Conservation (phyloP, 805 yeast species). For the Sugiyamaella valdiviana region DNA sequence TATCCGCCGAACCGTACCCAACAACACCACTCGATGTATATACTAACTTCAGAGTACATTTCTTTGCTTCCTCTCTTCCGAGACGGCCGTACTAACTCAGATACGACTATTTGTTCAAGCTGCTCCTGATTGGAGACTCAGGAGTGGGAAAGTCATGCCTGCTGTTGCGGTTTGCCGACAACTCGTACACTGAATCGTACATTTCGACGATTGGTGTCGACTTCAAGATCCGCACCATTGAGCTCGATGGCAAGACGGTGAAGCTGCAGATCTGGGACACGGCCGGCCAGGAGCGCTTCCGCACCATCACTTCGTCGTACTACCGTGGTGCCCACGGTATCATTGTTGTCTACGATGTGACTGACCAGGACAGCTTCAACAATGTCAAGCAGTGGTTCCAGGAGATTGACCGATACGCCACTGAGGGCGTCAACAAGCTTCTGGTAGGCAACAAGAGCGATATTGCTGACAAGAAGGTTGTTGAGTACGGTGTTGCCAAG, state of each 20-base stretch:
- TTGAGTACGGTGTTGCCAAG: slow-evolving; percentile 91
- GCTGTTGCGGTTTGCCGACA: slow-evolving; percentile 91
- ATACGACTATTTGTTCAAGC: slow-evolving; percentile 95
- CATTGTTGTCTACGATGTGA: slow-evolving; percentile 94
- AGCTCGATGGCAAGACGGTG: slow-evolving; percentile 93
- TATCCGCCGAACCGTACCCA: neutral
- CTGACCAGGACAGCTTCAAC: slow-evolving; percentile 82
- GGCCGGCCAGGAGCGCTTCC: slow-evolving; percentile 97
- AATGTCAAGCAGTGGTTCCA: slow-evolving; percentile 98
- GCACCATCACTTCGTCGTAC: slow-evolving; percentile 95
- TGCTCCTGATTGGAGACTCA: slow-evolving; percentile 93
- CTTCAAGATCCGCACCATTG: slow-evolving; percentile 60
- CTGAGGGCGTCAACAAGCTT: slow-evolving; percentile 93
- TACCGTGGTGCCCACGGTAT: slow-evolving; percentile 99
- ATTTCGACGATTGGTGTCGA: slow-evolving; percentile 98
- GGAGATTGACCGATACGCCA: slow-evolving; percentile 97
- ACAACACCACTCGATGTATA: neutral
- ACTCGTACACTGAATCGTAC: slow-evolving; percentile 93
- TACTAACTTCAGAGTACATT: slow-evolving; percentile 1
- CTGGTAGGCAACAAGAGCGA: slow-evolving; percentile 97
- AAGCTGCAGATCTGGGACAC: slow-evolving; percentile 99
- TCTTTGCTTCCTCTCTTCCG: neutral
- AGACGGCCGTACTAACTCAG: slow-evolving; percentile 35
- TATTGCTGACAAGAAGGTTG: slow-evolving; percentile 86
- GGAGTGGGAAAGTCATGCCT: slow-evolving; percentile 98